These are phyloP conservation scores for Chytriomyces sp. DNA, from an alignment of 192 early-diverging fungal species.

Conservation along the genomic window DNA sequence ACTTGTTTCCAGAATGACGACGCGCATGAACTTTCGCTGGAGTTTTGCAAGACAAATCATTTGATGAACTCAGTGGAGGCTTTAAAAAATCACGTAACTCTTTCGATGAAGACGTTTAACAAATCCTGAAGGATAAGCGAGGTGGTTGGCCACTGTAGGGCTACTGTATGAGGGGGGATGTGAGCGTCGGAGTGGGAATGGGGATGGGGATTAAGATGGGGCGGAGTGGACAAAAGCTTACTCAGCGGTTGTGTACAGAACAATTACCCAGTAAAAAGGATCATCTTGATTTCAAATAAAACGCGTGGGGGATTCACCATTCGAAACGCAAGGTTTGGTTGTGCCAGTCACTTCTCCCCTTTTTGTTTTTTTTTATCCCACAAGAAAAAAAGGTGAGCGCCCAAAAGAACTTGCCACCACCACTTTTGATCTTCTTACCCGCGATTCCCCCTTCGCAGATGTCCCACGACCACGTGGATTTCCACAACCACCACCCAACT, in stretches of 20 bases:
- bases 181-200: too few relatives aligned
- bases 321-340: too few relatives aligned
- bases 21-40: conserved; percentile 27
- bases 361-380: not conserved
- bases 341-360: not conserved
- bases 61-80: conserved; percentile 27
- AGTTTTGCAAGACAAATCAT: conserved; percentile 35
- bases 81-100: conserved; percentile 27
- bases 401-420: too few relatives aligned
- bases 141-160: too few relatives aligned
- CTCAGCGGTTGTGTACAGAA: too few relatives aligned
- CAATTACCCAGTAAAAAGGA: too few relatives aligned
- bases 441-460: not conserved
- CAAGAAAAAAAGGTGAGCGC: not conserved
- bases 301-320: too few relatives aligned
- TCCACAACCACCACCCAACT: conserved; percentile 39
- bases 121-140: not conserved
- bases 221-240: too few relatives aligned
- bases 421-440: too few relatives aligned
- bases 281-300: too few relatives aligned
- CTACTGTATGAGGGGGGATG: too few relatives aligned
- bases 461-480: conserved; percentile 5
- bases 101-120: conserved; percentile 24
- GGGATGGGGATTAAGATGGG: too few relatives aligned
- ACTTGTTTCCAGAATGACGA: conserved; percentile 22